A percentile compares a stretch with the other conserved stretches of the same genome.
Conservation (phyloP, 768 basidiomycete species). For the Gyrodon lividus region DNA sequence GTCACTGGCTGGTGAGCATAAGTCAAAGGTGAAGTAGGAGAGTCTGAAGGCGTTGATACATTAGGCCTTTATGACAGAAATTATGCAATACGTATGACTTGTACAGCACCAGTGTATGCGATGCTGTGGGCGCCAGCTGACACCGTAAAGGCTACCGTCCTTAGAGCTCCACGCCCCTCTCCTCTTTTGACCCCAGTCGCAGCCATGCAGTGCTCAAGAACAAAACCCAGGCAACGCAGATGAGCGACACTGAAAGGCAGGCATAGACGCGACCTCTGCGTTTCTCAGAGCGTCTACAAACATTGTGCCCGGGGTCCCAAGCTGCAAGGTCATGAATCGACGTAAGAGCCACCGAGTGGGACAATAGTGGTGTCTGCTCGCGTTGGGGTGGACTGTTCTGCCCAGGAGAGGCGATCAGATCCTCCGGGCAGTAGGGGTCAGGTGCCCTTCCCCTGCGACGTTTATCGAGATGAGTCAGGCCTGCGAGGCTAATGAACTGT, state of each 20-base stretch:
- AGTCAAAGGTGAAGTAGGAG: conserved; percentile 13
- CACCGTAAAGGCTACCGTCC: neutral
- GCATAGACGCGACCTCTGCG: conserved; percentile 53
- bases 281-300: conserved; percentile 34
- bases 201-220: conserved; percentile 64
- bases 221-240: conserved; percentile 58
- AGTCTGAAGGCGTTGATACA: neutral
- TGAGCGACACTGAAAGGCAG: conserved; percentile 38
- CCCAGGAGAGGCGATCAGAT: conserved; percentile 2
- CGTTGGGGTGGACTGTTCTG: neutral
- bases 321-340: neutral
- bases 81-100: neutral
- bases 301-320: conserved; percentile 14
- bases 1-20: conserved; percentile 32
- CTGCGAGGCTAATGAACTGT: conserved; percentile 52
- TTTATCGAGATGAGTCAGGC: conserved; percentile 48
- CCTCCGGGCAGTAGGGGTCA: conserved; percentile 14
- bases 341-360: neutral
- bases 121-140: no score
- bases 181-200: conserved; percentile 47
- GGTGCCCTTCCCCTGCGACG: conserved; percentile 33
- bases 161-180: conserved; percentile 18
- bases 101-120: neutral
- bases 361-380: conserved; percentile 18
- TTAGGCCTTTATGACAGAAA: neutral